phyloP scores from a whole-genome alignment of 306 rosid species.

The Biancaea sappan region DNA sequence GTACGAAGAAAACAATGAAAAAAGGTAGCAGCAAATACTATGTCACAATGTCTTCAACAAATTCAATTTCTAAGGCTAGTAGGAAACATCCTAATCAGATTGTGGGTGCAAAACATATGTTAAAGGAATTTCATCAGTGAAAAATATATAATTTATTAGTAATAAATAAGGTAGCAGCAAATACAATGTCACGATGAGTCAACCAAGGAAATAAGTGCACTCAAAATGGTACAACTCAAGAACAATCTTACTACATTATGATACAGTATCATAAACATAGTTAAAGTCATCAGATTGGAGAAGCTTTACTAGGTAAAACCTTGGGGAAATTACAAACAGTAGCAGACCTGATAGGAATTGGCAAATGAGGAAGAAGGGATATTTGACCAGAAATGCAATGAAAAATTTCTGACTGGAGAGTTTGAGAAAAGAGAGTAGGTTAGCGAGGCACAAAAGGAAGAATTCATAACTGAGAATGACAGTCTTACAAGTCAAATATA shows the following conservation, averaged over 20 bases:
- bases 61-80: not conserved
- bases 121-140: not conserved
- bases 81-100: conserved; percentile 7
- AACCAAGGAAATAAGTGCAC: conserved; percentile 22
- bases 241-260: conserved; percentile 6
- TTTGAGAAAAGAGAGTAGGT: conserved; percentile 5
- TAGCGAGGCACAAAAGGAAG: not conserved
- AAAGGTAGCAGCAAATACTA: not conserved
- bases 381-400: not conserved
- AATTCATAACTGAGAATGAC: conserved; percentile 20
- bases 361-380: not conserved
- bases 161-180: not conserved
- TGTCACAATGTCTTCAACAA: too few relatives aligned
- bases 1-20: not conserved
- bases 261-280: conserved; percentile 4
- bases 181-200: not conserved
- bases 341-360: conserved; percentile 2
- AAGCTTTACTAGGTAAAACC: not conserved
- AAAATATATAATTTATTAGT: conserved; percentile 2
- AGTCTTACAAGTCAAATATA: not conserved
- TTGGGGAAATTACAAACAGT: not conserved
- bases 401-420: not conserved
- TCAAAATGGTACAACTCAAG: conserved; percentile 13
- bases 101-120: not conserved
- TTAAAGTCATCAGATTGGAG: conserved; percentile 5